Base-by-base conservation (phyloP, 2,329 filamentous ascomycete species). In the Pseudovirgaria hyperparasitica region DNA sequence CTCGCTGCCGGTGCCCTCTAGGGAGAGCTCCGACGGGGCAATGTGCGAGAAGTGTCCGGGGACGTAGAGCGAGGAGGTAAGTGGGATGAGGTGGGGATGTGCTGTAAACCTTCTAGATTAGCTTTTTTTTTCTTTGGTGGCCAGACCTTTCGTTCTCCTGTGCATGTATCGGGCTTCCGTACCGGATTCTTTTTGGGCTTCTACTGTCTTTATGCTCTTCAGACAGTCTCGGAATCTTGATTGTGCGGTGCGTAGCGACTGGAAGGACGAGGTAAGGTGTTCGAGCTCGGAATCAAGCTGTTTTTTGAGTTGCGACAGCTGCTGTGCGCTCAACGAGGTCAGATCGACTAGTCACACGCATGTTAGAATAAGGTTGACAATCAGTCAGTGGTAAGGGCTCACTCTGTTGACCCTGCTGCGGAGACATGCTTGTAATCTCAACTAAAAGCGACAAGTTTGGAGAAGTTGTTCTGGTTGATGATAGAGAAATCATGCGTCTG, bases 201-300 rank as follows among this genome's bases (percentile, higher is more conserved):
- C 58, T 2, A 73, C 74, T 13, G 62, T 59, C 12, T 70, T 62
- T 36, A 98, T 81, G 27, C 80, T 84, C 26, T 70, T 69, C 19
- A 93, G 68, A 46, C 90, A 98, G 48, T 96, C 87, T 30, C 72
- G 71, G 62, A 98, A 98, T 54, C 92, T 93, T 28, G 73, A 69
- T 54, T 96, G 90, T 3, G 90, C 90, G 27, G 77, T 76, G 38
- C 86, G 82, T 2, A 98, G 73, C 52, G 92, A 90, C 26, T 79
- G 69, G 61, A 92, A 93, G 7, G 90, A 96, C 31, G 65, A 71
- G 2, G 84, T 92, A 40, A 98, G 72, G 62, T 96, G 87, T 52
- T 93, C 84, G 39, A 98, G 77, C 59, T 98, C 90, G 46, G 90
- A 78, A 54, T 93, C 87, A 40, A 98, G 77, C 55, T 94, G 87